A percentile compares a stretch with the other conserved stretches of the same genome.
Evolutionary conservation across 371 early-diverging fungal species (phyloP).

Genomic region (Rhizopus microsporus): DNA sequence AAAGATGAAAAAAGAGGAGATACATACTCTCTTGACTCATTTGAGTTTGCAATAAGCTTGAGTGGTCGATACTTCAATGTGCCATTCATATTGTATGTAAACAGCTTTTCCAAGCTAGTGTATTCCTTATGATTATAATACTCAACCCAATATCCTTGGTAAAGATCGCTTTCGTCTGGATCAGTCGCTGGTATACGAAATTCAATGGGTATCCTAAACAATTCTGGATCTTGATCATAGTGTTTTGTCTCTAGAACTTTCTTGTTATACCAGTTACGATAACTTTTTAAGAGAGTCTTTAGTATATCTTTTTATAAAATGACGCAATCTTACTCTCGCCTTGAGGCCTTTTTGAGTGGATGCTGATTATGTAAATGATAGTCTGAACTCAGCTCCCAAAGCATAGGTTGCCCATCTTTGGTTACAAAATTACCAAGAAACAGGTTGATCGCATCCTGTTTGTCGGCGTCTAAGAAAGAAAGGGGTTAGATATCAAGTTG

Average conservation of each 20-base stretch:
- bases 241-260: slow-evolving; percentile 42
- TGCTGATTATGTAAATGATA: slow-evolving; percentile 79
- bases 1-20: not conserved
- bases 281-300: slow-evolving; percentile 34
- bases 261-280: slow-evolving; percentile 65
- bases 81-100: slow-evolving; percentile 85
- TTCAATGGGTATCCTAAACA: slow-evolving; percentile 29
- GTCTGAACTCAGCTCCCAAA: slow-evolving; percentile 88
- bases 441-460: slow-evolving; percentile 93
- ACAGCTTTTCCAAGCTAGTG: slow-evolving; percentile 74
- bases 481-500: not conserved
- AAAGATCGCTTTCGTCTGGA: slow-evolving; percentile 42
- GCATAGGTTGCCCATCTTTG: slow-evolving; percentile 56
- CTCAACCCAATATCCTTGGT: slow-evolving; percentile 74
- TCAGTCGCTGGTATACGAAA: slow-evolving; percentile 29
- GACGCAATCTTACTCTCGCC: slow-evolving; percentile 46
- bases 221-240: slow-evolving; percentile 19
- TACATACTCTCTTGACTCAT: slow-evolving; percentile 29
- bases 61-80: slow-evolving; percentile 64
- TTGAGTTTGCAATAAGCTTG: slow-evolving; percentile 25
- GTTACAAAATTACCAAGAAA: slow-evolving; percentile 84
- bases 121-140: slow-evolving; percentile 75
- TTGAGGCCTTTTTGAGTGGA: slow-evolving; percentile 49
- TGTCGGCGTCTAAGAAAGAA: slow-evolving; percentile 79
- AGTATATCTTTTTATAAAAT: not conserved